These are phyloP conservation scores for Amanita phalloides DNA, from an alignment of 768 basidiomycete species.

Conservation along the genomic window DNA sequence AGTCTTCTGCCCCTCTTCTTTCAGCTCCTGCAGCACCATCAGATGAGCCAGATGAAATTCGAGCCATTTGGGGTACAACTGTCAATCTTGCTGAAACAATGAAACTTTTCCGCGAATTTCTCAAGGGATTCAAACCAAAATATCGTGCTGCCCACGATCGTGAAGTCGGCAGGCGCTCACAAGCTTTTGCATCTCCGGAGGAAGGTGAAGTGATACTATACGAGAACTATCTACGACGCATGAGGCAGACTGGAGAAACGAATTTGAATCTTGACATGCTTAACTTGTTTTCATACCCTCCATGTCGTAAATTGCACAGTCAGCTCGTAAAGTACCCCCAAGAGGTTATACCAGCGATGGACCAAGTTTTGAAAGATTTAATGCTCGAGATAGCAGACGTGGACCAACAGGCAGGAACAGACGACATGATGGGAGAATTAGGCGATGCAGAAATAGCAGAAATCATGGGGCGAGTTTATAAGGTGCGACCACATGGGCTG, in stretches of 20 bases:
- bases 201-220: conserved; percentile 66
- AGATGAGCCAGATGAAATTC: conserved; percentile 74
- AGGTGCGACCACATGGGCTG: conserved; percentile 86
- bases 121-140: conserved; percentile 89
- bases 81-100: conserved; percentile 88
- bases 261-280: conserved; percentile 85
- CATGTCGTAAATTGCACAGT: conserved; percentile 68
- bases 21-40: conserved; percentile 53
- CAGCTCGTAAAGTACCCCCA: conserved; percentile 93
- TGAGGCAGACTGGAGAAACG: conserved; percentile 88
- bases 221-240: conserved; percentile 69
- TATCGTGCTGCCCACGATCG: conserved; percentile 71
- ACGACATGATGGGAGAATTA: conserved; percentile 66
- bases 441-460: conserved; percentile 84
- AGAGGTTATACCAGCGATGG: conserved; percentile 95
- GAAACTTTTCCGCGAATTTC: conserved; percentile 81
- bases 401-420: conserved; percentile 59
- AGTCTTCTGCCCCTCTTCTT: conserved; percentile 39
- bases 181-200: conserved; percentile 43
- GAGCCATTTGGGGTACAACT: conserved; percentile 97
- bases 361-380: conserved; percentile 88
- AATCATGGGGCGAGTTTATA: conserved; percentile 82
- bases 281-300: conserved; percentile 82
- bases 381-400: conserved; percentile 83
- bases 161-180: conserved; percentile 42